Evolutionary conservation across 768 basidiomycete species (phyloP).

Genomic region (Suillus luteus): DNA sequence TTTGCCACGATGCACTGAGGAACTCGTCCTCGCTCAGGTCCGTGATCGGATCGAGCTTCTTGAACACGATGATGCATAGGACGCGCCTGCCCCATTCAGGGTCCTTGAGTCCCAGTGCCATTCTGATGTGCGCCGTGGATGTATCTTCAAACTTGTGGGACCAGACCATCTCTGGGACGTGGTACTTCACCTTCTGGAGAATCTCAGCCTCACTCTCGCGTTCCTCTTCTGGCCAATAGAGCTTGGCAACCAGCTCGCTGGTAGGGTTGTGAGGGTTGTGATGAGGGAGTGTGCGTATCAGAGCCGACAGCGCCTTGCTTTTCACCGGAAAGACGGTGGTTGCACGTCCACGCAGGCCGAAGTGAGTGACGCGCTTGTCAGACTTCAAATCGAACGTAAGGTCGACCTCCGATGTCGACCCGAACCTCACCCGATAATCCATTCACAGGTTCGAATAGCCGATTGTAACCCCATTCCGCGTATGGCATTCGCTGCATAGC

Average conservation of each 20-base stretch:
- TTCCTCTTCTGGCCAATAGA: not conserved
- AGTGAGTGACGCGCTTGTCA: slow-evolving; percentile 9
- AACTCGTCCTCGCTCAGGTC: too few species aligned
- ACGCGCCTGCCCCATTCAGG: too few species aligned
- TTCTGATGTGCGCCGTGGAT: too few species aligned
- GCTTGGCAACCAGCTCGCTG: not conserved
- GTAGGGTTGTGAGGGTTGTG: not conserved
- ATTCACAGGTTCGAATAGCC: not conserved
- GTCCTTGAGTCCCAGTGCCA: too few species aligned
- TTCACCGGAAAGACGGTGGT: slow-evolving; percentile 14
- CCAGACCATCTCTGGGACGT: too few species aligned
- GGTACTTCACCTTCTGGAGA: not conserved
- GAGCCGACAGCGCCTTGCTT: not conserved
- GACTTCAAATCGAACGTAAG: not conserved
- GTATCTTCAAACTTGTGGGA: too few species aligned
- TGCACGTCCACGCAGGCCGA: slow-evolving; percentile 9
- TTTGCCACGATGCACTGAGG: too few species aligned
- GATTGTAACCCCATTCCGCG: slow-evolving; percentile 17
- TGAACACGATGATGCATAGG: too few species aligned
- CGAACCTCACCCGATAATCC: not conserved
- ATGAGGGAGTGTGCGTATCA: not conserved
- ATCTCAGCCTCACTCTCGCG: not conserved
- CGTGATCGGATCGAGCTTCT: too few species aligned
- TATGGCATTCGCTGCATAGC: slow-evolving; percentile 15
- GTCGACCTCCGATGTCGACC: not conserved